Evolutionary conservation across 2,329 filamentous ascomycete genomes (phyloP).

Genomic region (Plenodomus biglobosus): DNA sequence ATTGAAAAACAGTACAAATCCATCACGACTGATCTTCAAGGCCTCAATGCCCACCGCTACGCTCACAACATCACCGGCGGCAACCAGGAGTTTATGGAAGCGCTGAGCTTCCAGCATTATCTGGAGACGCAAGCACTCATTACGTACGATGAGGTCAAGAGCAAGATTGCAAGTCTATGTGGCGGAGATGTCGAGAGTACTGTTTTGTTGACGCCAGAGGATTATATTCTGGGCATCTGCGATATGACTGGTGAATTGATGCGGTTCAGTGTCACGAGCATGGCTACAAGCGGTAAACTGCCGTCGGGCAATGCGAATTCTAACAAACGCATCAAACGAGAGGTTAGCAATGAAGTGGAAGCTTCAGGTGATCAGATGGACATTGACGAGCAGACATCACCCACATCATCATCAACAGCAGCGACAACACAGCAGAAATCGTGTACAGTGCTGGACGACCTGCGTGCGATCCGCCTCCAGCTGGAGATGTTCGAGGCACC

Average conservation of each 20-base stretch:
- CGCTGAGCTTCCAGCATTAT: constrained; percentile 85
- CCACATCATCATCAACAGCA: constrained; percentile 12
- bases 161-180: constrained; percentile 39
- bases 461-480: constrained; percentile 73
- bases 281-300: constrained; percentile 69
- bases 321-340: constrained; percentile 40
- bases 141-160: constrained; percentile 61
- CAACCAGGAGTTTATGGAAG: constrained; percentile 93
- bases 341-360: constrained; percentile 8
- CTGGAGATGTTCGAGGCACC: constrained; percentile 72
- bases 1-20: constrained; percentile 69
- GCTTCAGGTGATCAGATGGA: constrained; percentile 38
- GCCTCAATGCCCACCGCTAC: constrained; percentile 82
- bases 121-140: constrained; percentile 76
- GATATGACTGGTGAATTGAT: constrained; percentile 96
- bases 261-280: constrained; percentile 88
- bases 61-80: constrained; percentile 72
- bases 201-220: constrained; percentile 71
- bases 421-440: constrained; percentile 29
- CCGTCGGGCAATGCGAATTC: constrained; percentile 39
- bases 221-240: constrained; percentile 89
- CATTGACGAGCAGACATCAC: constrained; percentile 33
- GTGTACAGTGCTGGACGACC: constrained; percentile 74
- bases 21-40: constrained; percentile 72
- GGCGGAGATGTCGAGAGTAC: constrained; percentile 44